A percentile compares a stretch with the other conserved stretches of the same genome.
phyloP scores from a whole-genome alignment of 2,329 filamentous ascomycete genomes.

The Ceratocystis ficicola region DNA sequence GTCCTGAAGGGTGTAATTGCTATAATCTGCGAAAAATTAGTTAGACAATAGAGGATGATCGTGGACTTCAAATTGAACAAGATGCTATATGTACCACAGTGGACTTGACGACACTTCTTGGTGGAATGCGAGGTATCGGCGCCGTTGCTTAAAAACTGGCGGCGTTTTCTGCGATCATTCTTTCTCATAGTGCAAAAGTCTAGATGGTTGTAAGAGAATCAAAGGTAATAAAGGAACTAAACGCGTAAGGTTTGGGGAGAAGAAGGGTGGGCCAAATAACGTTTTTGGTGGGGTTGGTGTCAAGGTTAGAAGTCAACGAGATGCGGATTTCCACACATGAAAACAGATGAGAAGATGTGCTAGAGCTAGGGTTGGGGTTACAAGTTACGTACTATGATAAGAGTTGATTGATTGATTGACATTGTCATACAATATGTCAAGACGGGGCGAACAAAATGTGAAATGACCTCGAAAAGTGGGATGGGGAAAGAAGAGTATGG shows the following conservation, averaged over 20 bases:
- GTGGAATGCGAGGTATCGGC: not conserved
- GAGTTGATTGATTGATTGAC: too few species aligned
- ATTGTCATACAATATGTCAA: not conserved
- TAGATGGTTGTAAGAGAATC: not conserved
- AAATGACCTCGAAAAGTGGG: not conserved
- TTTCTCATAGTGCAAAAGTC: not conserved
- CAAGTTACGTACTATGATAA: not conserved
- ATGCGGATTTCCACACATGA: too few species aligned
- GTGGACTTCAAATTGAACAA: not conserved
- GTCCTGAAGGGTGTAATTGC: not conserved
- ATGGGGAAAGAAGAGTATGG: not conserved
- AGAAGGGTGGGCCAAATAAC: not conserved
- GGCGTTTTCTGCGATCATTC: not conserved
- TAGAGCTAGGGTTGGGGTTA: not conserved
- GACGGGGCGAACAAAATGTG: not conserved
- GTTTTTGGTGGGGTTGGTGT: not conserved
- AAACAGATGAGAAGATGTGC: too few species aligned
- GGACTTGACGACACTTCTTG: not conserved
- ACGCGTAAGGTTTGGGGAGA: not conserved
- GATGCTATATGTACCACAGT: not conserved
- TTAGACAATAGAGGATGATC: not conserved
- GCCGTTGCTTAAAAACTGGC: not conserved
- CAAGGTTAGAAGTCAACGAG: not conserved
- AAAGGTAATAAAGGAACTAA: not conserved
- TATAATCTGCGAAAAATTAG: not conserved